Evolutionary conservation across 345 rosid species (phyloP), one percentile per base, ranked within the genome.

Genomic region (Firmiana major): DNA sequence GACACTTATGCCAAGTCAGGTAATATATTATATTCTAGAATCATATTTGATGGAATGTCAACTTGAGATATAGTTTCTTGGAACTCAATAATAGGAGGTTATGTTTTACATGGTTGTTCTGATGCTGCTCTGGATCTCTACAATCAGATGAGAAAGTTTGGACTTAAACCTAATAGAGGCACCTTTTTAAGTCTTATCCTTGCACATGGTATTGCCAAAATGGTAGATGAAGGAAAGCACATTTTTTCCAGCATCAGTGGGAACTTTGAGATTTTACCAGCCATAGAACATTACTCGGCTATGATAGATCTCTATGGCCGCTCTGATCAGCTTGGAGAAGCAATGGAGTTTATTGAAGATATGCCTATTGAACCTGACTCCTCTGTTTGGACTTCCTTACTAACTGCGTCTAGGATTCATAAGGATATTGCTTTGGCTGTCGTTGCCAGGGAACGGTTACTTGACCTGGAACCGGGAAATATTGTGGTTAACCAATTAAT

Each of bases 1-100:
- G 93, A 92, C 77, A 89, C 87, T 66, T 92, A 90, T 72, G 93
- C 88, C 24, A 94, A 92, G 80, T 84, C 95, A 31, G 97, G 98
- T 69, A 87, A 92, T 63, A 79, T 92, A 75, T 87, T 55, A 48
- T 90, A 90, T 82, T 83, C 97, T 74, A 84, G 84, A 82, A 81
- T 73, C 69, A 73, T 89, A 63, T 92, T 92, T 85, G 88, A 85
- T 73, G 74, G 88, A 77, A 84, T 89, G 85, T 31, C 78, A 58
- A 75, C 79, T 60, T 87, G 80, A 85, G 97, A 94, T 81, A 78
- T 86, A 62, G 89, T 94, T 74, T 86, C 94, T 40, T 90, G 91
- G 93, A 90, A 91, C 86, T 85, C 97, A 17, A 38, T 92, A 79
- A 85, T 92, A 66, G 84, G 87, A 59, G 91, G 91, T 69, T 87